phyloP scores from a whole-genome alignment of 2,329 filamentous ascomycete species.

The Colletotrichum sidae region DNA sequence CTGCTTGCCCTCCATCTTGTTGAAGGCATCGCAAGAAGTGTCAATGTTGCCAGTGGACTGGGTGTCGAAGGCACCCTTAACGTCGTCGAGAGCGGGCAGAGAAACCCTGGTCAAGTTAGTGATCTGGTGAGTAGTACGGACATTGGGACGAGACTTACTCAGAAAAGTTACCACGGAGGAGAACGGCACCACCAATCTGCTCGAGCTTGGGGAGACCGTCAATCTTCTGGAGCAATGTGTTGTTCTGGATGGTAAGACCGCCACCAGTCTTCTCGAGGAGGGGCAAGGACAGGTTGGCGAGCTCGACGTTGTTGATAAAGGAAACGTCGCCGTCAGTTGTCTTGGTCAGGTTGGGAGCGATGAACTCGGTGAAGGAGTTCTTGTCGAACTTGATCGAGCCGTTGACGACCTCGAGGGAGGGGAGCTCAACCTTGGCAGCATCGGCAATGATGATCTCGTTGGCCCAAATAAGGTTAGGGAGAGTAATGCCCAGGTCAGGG shows the following conservation, averaged over 20 bases:
- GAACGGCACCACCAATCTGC: slow-evolving; percentile 82
- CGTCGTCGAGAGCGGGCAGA: slow-evolving; percentile 74
- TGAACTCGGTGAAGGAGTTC: slow-evolving; percentile 75
- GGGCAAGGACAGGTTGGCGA: slow-evolving; percentile 82
- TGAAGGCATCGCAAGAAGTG: slow-evolving; percentile 65
- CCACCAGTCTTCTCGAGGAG: slow-evolving; percentile 76
- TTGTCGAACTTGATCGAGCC: slow-evolving; percentile 87
- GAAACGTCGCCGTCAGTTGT: slow-evolving; percentile 71
- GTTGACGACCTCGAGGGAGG: slow-evolving; percentile 78
- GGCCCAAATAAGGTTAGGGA: slow-evolving; percentile 80
- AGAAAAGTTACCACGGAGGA: slow-evolving; percentile 86
- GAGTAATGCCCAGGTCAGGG: slow-evolving; percentile 73
- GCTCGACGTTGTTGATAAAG: slow-evolving; percentile 70
- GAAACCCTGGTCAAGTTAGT: slow-evolving; percentile 67
- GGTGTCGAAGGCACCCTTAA: slow-evolving; percentile 79
- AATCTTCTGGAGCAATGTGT: slow-evolving; percentile 77
- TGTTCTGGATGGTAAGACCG: slow-evolving; percentile 90
- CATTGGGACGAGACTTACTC: slow-evolving; percentile 46
- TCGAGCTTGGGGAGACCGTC: slow-evolving; percentile 75
- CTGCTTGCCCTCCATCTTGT: slow-evolving; percentile 53
- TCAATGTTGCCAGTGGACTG: slow-evolving; percentile 73
- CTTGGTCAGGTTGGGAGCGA: slow-evolving; percentile 76
- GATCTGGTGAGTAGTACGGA: neutral
- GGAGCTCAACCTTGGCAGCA: slow-evolving; percentile 78
- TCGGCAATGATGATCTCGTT: slow-evolving; percentile 72